A percentile compares a stretch with the other conserved stretches of the same genome.
Conservation (phyloP, 371 early-diverging fungal species). For the Circinella minor region DNA sequence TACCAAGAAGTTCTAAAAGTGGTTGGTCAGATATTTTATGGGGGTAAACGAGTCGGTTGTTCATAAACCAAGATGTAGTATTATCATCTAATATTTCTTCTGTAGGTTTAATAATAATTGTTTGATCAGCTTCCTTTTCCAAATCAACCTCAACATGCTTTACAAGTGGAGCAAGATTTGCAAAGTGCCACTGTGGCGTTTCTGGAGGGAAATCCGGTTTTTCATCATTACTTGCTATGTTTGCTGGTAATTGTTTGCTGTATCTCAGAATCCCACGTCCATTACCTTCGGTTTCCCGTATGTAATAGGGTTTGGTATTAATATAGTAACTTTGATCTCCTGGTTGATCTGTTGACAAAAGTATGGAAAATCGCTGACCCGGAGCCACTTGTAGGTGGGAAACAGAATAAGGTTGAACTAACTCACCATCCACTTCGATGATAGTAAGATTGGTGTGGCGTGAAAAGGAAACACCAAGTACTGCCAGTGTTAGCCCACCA, state of each 20-base stretch:
- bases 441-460: slow-evolving; percentile 38
- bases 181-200: slow-evolving; percentile 19
- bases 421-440: slow-evolving; percentile 48
- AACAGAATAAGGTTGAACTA: slow-evolving; percentile 34
- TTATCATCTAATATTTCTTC: slow-evolving; percentile 20
- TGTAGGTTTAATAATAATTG: slow-evolving; percentile 14
- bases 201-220: background rate
- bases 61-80: slow-evolving; percentile 35
- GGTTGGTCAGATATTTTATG: background rate
- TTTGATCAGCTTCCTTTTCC: slow-evolving; percentile 15
- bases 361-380: slow-evolving; percentile 47
- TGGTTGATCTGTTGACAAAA: slow-evolving; percentile 28
- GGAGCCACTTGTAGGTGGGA: slow-evolving; percentile 37
- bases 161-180: slow-evolving; percentile 11
- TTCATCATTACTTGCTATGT: background rate
- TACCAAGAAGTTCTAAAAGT: background rate
- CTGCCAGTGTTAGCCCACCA: slow-evolving; percentile 38
- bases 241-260: background rate
- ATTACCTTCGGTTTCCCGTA: background rate
- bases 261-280: slow-evolving; percentile 15
- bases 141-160: background rate
- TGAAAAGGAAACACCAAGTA: slow-evolving; percentile 35
- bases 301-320: slow-evolving; percentile 3
- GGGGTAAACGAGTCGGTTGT: slow-evolving; percentile 26
- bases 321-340: slow-evolving; percentile 12